Base-by-base conservation (phyloP, 176 grass and related monocot genomes). In the Cenchrus americanus region DNA sequence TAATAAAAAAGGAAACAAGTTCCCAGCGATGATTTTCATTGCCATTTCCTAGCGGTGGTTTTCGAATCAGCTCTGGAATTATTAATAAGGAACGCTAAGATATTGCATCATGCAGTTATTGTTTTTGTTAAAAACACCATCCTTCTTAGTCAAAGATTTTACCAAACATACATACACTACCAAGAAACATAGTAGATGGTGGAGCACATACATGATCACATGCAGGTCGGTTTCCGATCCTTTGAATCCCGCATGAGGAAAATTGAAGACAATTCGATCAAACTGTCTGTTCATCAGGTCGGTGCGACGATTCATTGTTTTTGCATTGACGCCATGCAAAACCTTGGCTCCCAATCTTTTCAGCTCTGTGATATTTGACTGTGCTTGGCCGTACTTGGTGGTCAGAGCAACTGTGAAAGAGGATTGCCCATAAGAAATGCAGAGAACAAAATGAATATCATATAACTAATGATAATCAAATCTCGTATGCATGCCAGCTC, bases 201-300 rank as follows among this genome's bases (percentile, higher is more conserved):
- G 9, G 10, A 24, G 44, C 44, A 69, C 50, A 69, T 94, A 94
- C 92, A 86, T 80, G 75, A 94, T 92, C 59, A 94, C 1, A 14
- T 26, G 50, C 7, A 52, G 11, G 2, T 78, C 0, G 7, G 65
- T 37, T 48, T 94, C 92, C 21, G 5, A 59, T 74, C 89, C 89
- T 66, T 70, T 94, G 50, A 95, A 95, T 10, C 90, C 93, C 47
- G 90, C 87, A 83, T 95, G 93, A 10, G 93, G 93, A 78, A 95
- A 95, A 67, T 95, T 92, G 47, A 86, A 92, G 19, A 95, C 43
- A 71, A 92, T 90, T 34, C 85, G 52, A 50, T 95, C 87, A 18
- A 95, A 92, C 23, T 66, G 64, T 27, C 82, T 73, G 62, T 58
- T 80, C 54, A 49, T 92, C 78, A 92, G 73, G 34, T 68, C 70